phyloP scores from a whole-genome alignment of 2,329 filamentous ascomycete genomes.

The Paraphaeosphaeria sporulosa region DNA sequence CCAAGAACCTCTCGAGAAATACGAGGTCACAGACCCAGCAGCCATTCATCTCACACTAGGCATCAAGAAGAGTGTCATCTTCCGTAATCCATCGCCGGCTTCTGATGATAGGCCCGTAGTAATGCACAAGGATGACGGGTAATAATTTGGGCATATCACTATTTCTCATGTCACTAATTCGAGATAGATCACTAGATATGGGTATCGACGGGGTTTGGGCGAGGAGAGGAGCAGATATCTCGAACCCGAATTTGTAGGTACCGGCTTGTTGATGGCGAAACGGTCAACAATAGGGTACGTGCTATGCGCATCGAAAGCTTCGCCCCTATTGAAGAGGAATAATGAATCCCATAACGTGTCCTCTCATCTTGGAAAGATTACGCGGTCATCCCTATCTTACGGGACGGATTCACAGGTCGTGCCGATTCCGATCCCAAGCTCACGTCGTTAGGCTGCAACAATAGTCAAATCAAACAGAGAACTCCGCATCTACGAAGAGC shows the following conservation, averaged over 20 bases:
- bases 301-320: too few relatives aligned
- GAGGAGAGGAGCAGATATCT: neutral
- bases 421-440: neutral
- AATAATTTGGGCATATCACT: neutral
- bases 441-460: constrained; percentile 2
- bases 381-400: neutral
- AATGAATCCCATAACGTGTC: too few relatives aligned
- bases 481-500: neutral
- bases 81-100: neutral
- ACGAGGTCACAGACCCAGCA: neutral
- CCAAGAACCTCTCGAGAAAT: neutral
- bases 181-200: neutral
- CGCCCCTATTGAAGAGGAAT: too few relatives aligned
- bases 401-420: neutral
- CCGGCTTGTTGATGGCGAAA: too few relatives aligned
- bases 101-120: neutral
- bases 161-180: neutral
- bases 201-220: neutral
- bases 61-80: neutral
- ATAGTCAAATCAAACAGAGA: neutral
- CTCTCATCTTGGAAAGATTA: neutral
- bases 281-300: too few relatives aligned
- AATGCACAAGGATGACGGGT: neutral
- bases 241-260: neutral
- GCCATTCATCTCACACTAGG: neutral